These are phyloP conservation scores for Cyberlindnera meyerae DNA, from an alignment of 805 yeast genomes.

Conservation along the genomic window DNA sequence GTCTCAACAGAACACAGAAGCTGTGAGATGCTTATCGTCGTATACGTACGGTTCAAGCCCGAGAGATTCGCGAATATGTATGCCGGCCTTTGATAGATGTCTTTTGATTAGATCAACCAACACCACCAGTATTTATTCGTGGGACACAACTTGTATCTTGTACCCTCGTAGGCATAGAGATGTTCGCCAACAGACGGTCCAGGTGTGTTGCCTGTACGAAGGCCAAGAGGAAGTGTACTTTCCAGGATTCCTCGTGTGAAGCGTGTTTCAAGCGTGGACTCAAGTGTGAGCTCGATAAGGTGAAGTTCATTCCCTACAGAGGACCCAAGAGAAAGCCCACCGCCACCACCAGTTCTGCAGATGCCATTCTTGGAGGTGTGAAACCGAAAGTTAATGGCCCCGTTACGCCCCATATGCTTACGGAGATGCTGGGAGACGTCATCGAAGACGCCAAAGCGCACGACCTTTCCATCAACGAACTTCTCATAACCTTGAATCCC, in stretches of 20 bases:
- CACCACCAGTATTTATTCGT: too few species aligned
- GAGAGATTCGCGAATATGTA: too few species aligned
- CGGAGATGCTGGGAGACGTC: slow-evolving; percentile 6
- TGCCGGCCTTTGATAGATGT: slow-evolving; percentile 4
- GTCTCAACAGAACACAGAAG: slow-evolving; percentile 49
- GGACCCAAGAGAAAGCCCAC: slow-evolving; percentile 3
- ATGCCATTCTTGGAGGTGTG: not conserved
- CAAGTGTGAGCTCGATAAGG: slow-evolving; percentile 5
- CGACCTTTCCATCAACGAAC: slow-evolving; percentile 5
- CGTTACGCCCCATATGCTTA: slow-evolving; percentile 4
- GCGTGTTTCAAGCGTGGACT: slow-evolving; percentile 8
- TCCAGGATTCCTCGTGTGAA: slow-evolving; percentile 4
- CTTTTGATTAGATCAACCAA: too few species aligned
- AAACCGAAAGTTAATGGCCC: not conserved
- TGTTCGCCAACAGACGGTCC: too few species aligned
- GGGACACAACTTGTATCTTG: too few species aligned
- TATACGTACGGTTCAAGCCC: too few species aligned
- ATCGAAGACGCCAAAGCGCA: slow-evolving; percentile 2
- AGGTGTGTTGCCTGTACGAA: too few species aligned
- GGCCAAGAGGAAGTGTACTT: slow-evolving; percentile 8
- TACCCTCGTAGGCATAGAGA: too few species aligned
- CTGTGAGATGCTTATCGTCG: slow-evolving; percentile 23
- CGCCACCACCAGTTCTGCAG: too few species aligned
- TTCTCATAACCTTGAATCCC: slow-evolving; percentile 3
- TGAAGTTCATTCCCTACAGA: slow-evolving; percentile 9